phyloP scores from a whole-genome alignment of 148 eudicot species.

The Heliosperma pusillum region DNA sequence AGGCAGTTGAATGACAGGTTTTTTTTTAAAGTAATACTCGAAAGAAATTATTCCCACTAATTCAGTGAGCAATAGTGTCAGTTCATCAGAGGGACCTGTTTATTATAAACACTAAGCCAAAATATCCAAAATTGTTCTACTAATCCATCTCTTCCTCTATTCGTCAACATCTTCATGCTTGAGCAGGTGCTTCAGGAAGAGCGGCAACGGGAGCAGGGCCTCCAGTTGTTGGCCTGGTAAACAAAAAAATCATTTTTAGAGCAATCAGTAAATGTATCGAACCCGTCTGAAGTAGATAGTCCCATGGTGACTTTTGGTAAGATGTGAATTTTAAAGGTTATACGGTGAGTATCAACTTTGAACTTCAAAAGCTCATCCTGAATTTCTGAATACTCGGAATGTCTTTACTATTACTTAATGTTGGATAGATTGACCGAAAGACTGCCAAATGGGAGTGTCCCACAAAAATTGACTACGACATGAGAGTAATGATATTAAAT shows the following conservation, averaged over 20 bases:
- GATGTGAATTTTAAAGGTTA: neutral
- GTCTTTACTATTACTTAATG: neutral
- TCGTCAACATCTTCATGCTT: constrained; percentile 37
- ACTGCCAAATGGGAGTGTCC: neutral
- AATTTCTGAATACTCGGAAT: no score
- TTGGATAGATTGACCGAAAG: neutral
- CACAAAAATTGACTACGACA: neutral
- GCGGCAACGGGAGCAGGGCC: constrained; percentile 52
- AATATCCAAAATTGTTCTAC: constrained; percentile 21
- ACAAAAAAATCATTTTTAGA: neutral
- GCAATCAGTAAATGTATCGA: neutral
- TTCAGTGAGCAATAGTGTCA: constrained; percentile 27
- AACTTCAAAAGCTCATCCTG: no score
- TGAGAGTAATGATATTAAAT: neutral
- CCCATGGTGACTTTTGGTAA: neutral
- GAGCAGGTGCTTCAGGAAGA: constrained; percentile 21
- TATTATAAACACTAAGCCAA: constrained; percentile 24
- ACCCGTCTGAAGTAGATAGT: neutral
- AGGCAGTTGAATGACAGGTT: constrained; percentile 7
- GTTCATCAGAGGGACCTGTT: constrained; percentile 7
- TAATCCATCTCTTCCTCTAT: constrained; percentile 1
- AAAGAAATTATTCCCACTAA: constrained; percentile 25
- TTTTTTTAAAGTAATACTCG: neutral
- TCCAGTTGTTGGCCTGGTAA: constrained; percentile 84
- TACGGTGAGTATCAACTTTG: neutral